A percentile compares a stretch with the other conserved stretches of the same genome.
These are phyloP conservation scores for Chaetomium tenue DNA, from an alignment of 495 filamentous ascomycete species.

Conservation along the genomic window DNA sequence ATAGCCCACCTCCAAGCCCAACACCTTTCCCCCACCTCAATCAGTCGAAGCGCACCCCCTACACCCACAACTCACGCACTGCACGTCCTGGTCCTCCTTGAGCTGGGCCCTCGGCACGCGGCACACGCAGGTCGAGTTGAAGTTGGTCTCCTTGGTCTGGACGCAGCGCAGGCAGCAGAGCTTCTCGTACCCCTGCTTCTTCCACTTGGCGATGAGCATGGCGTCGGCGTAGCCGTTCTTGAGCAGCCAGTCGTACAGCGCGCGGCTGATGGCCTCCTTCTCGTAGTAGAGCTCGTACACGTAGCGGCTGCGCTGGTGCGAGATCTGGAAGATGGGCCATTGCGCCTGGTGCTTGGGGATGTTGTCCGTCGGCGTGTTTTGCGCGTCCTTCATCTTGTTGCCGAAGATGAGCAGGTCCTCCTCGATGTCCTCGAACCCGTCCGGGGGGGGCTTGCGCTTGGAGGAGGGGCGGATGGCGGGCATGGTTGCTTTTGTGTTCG, in stretches of 20 bases:
- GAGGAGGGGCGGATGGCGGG: constrained; percentile 76
- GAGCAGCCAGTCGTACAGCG: constrained; percentile 91
- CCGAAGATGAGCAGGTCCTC: constrained; percentile 92
- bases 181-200: constrained; percentile 99
- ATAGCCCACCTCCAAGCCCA: neutral
- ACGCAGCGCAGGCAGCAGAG: constrained; percentile 94
- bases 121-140: constrained; percentile 96
- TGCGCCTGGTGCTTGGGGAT: constrained; percentile 74
- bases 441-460: constrained; percentile 87
- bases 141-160: constrained; percentile 98
- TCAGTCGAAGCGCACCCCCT: constrained; percentile 86
- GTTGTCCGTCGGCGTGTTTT: constrained; percentile 61
- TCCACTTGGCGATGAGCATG: constrained; percentile 98
- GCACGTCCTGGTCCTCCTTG: constrained; percentile 84
- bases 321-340: constrained; percentile 98
- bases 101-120: constrained; percentile 89
- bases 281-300: constrained; percentile 98
- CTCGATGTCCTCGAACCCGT: constrained; percentile 94
- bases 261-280: constrained; percentile 88
- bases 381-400: constrained; percentile 99
- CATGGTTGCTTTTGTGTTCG: constrained; percentile 45
- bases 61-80: constrained; percentile 97
- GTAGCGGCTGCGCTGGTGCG: constrained; percentile 87
- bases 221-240: constrained; percentile 96
- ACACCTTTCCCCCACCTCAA: constrained; percentile 36